These are phyloP conservation scores for Samsoniella hepiali DNA, from an alignment of 2,329 filamentous ascomycete species.

Conservation along the genomic window DNA sequence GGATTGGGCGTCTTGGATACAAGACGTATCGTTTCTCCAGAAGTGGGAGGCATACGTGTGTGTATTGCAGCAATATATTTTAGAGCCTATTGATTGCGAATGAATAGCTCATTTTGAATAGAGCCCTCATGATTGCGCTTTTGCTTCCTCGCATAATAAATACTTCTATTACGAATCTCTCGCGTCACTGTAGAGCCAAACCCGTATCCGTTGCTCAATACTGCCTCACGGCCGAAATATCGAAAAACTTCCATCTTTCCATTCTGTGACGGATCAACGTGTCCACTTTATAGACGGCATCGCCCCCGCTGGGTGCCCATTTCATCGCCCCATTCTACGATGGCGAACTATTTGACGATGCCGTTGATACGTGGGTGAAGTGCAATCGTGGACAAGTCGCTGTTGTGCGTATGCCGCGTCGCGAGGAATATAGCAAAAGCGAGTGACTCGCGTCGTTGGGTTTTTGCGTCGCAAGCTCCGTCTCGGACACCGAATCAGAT, in stretches of 20 bases:
- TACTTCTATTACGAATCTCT: not conserved
- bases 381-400: too few relatives aligned
- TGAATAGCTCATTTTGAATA: slow-evolving; percentile 3
- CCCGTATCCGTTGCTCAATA: too few relatives aligned
- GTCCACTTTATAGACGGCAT: slow-evolving; percentile 8
- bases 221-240: not conserved
- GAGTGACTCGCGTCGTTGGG: not conserved
- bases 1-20: not conserved
- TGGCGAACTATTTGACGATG: not conserved
- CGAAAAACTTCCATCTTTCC: not conserved
- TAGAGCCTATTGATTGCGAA: slow-evolving; percentile 1
- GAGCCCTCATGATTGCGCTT: not conserved
- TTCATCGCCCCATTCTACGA: slow-evolving; percentile 5
- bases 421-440: not conserved
- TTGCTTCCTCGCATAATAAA: not conserved
- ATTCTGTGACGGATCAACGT: not conserved
- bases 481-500: slow-evolving; percentile 7
- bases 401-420: not conserved
- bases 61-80: not conserved
- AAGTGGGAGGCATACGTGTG: not conserved
- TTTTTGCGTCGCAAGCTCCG: not conserved
- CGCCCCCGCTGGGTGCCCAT: not conserved
- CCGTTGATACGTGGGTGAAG: not conserved
- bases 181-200: too few relatives aligned
- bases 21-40: not conserved